Evolutionary conservation across 2,329 filamentous ascomycete species (phyloP).

Genomic region (Passalora sequoiae): DNA sequence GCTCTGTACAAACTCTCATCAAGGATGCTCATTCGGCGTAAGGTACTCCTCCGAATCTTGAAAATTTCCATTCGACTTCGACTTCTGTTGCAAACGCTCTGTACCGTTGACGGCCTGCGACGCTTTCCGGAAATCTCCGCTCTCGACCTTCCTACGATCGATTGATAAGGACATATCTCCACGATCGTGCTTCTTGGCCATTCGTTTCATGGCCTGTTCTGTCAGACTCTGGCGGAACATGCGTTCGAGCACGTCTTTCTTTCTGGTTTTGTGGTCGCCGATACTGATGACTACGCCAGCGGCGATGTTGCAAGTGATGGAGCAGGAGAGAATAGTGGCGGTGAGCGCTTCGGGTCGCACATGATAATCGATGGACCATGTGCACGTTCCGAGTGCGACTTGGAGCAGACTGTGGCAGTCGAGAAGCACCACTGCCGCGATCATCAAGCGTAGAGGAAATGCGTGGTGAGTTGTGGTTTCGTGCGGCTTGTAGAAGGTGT

Average conservation of each 20-base stretch:
- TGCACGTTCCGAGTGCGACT: constrained; percentile 70
- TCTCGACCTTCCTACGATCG: constrained; percentile 15
- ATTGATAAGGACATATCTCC: constrained; percentile 18
- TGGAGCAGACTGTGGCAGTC: constrained; percentile 77
- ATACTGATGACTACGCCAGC: constrained; percentile 72
- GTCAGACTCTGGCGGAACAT: constrained; percentile 74
- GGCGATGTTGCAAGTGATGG: constrained; percentile 70
- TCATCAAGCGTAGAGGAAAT: constrained; percentile 68
- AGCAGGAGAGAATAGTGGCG: constrained; percentile 73
- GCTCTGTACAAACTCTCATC: neutral
- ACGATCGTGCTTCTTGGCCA: constrained; percentile 23
- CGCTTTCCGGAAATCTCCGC: constrained; percentile 18
- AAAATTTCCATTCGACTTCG: neutral
- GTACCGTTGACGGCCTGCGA: neutral
- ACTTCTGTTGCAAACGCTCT: neutral
- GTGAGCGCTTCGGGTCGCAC: constrained; percentile 66
- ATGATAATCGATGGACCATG: constrained; percentile 71
- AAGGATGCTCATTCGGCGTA: neutral
- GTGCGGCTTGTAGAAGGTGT: constrained; percentile 85
- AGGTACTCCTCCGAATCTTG: neutral
- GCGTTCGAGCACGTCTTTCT: constrained; percentile 77
- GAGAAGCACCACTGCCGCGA: constrained; percentile 71
- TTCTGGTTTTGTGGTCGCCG: constrained; percentile 70
- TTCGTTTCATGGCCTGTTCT: constrained; percentile 54
- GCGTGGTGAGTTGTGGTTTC: constrained; percentile 77